These are phyloP conservation scores for Alternaria brassicae DNA, from an alignment of 2,329 filamentous ascomycete genomes.

Conservation along the genomic window DNA sequence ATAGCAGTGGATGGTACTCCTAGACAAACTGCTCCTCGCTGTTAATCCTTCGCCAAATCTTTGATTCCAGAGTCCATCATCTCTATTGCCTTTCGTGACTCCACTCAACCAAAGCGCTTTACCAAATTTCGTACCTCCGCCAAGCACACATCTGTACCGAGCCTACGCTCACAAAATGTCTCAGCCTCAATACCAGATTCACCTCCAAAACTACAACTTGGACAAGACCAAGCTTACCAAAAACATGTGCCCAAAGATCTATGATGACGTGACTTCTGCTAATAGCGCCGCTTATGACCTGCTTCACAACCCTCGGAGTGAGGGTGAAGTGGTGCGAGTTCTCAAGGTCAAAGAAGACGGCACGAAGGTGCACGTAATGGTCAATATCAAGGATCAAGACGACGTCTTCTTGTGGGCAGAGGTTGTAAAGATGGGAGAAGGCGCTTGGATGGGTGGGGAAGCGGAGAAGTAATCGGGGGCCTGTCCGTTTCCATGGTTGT, in stretches of 20 bases:
- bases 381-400: not conserved
- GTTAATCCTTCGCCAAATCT: no score
- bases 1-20: no score
- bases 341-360: not conserved
- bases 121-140: not conserved
- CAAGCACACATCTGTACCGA: not conserved
- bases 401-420: not conserved
- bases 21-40: no score
- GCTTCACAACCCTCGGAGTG: not conserved
- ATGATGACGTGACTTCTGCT: not conserved
- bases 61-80: not conserved
- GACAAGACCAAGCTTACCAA: not conserved
- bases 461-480: not conserved
- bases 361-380: not conserved
- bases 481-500: not conserved
- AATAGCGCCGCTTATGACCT: not conserved
- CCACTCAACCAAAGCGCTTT: not conserved
- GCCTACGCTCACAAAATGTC: not conserved
- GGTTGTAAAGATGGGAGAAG: not conserved
- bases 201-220: not conserved
- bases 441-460: not conserved
- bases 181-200: not conserved
- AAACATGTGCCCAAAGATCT: not conserved
- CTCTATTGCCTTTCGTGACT: not conserved
- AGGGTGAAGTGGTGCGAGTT: not conserved